Evolutionary conservation across 805 yeast genomes (phyloP), one percentile per base, ranked within the genome.

Genomic region (Sugiyamaella smithiae): DNA sequence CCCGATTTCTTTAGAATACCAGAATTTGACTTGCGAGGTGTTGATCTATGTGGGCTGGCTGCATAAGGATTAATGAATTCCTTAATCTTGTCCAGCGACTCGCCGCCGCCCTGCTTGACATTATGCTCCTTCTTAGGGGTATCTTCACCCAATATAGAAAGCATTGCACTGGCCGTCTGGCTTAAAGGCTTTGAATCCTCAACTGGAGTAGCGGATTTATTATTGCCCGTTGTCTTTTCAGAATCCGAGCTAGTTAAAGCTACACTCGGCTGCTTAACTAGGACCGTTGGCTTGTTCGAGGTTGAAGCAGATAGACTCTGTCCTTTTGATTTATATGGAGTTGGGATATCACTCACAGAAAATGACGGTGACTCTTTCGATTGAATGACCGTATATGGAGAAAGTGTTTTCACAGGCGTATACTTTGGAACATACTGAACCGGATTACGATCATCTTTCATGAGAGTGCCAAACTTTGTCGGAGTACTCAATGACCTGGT

Each of bases 131-230:
- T 19, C 11, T 51, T 50, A 8, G 54, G 54, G 7, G 57, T 61
- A 5, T 58, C 56, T n/a, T 57, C 59, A 28, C 69, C 72, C n/a
- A 75, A 57, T 37, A 75, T 62, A 2, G 80, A 74, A 37, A 77
- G 59, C 42, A 77, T 62, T 1, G 81, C 73, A 45, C 75, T 66
- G 1, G 82, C 82, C 0, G 81, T 72, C 29, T 67, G 70, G 52
- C 78, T 75, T 46, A 73, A 47, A 23, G 59, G 52, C 37, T 58
- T 54, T 14, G 2, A 8, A n/a, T n/a, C 33, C 9, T 40, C 23
- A 5, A 14, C 43, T 12, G 33, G 7, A n/a, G 12, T 16, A 19
- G 38, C 16, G 20, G 38, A 19, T 20, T 14, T 14, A 12, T 35
- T 4, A 16, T n/a, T n/a, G 32, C 6, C 43, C 8, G 23, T 9